phyloP scores from a whole-genome alignment of 2,329 filamentous ascomycete species.

The Lasiodiplodia sp. region DNA sequence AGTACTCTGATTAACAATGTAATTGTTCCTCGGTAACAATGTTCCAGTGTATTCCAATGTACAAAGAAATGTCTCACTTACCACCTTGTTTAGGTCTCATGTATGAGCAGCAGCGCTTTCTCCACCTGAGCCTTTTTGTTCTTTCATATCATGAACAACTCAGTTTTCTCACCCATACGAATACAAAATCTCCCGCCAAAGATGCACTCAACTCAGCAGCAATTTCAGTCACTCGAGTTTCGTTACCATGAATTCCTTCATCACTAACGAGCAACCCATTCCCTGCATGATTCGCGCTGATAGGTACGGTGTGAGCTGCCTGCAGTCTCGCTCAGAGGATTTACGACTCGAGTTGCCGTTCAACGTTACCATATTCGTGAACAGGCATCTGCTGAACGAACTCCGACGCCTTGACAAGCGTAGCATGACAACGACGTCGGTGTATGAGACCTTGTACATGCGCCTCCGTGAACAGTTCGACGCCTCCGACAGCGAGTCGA shows the following conservation, averaged over 20 bases:
- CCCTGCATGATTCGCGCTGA: not conserved
- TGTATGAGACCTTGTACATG: not conserved
- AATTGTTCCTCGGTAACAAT: no score
- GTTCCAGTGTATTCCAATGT: no score
- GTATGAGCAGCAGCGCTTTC: no score
- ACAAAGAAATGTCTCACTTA: no score
- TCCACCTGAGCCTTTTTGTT: no score
- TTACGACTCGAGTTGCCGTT: not conserved
- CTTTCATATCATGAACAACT: no score
- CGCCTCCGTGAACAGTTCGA: not conserved
- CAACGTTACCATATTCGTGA: not conserved
- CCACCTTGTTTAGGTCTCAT: no score
- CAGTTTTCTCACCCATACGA: no score
- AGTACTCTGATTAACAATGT: no score
- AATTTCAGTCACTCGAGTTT: no score
- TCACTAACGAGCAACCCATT: not conserved
- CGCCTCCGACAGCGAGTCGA: not conserved
- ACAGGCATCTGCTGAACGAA: not conserved
- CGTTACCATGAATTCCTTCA: not conserved
- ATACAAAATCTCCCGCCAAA: no score
- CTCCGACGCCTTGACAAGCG: not conserved
- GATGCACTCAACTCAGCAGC: no score
- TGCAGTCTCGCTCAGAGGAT: not conserved
- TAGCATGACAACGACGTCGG: not conserved
- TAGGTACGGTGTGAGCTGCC: not conserved